Evolutionary conservation across 768 basidiomycete species (phyloP), one percentile per base, ranked within the genome.

Genomic region (Tephrocybe sp.): DNA sequence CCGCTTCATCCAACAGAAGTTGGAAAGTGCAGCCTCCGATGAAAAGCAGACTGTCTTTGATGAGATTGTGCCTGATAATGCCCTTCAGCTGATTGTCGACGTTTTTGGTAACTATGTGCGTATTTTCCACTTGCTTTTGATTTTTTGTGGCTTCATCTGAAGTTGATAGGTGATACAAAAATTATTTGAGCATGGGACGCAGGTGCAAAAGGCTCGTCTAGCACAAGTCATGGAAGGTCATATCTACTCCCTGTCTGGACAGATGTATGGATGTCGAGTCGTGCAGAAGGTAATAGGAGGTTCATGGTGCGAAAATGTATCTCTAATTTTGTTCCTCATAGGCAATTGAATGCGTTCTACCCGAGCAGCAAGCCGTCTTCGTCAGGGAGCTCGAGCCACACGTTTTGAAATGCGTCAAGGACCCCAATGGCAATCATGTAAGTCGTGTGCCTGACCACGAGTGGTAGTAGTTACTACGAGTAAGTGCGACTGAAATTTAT

Each of bases 261-360:
- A 98, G 62, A 91, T 95, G 80, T 98, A 98, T 66, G 96, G 95
- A 4, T 99, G 96, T 68, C 83, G 96, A 12, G 94, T 98, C 6
- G 87, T 95, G 16, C 93, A 96, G 65, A 93, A 93, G 86, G 92
- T 90, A 53, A 21, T 55, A 54, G 22, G 4, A 31, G 22, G 19
- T 31, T 37, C 18, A n/a, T 4, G 47, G 28, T n/a, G 43, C 9
- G 44, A 13, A 19, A 19, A 21, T 21, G n/a, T 16, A 39, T 36
- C 13, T 30, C 49, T 37, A 34, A 53, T 47, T 51, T 49, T 32
- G 51, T 59, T 15, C 37, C 41, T n/a, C 6, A 25, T 57, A 97
- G 89, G 92, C 92, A 24, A 76, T 98, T 18, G 94, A 98, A 61
- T 82, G 77, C 61, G 75, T 93, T 44, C 71, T 83, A 15, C 83